A percentile compares a stretch with the other conserved stretches of the same genome.
These are phyloP conservation scores for Emmonsiellopsis sp. DNA, from an alignment of 2,329 filamentous ascomycete species.

Conservation along the genomic window DNA sequence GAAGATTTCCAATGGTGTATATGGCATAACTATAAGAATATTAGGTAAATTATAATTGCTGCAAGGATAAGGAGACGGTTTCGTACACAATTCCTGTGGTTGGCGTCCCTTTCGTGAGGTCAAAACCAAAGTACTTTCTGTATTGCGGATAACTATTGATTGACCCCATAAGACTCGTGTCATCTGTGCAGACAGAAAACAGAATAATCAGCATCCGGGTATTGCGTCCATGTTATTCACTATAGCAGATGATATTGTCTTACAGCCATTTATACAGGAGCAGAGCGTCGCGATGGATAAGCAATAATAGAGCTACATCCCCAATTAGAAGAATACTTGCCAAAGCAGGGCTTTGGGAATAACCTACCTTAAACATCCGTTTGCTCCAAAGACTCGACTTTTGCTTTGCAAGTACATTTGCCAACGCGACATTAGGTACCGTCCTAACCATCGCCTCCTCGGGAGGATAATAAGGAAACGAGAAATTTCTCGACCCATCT, in stretches of 20 bases:
- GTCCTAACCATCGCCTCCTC: neutral
- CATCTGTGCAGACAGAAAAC: neutral
- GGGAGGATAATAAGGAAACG: neutral
- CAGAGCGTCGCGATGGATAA: constrained; percentile 1
- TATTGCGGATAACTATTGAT: constrained; percentile 42
- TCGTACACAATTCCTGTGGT: constrained; percentile 38
- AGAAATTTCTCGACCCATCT: neutral
- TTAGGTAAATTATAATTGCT: neutral
- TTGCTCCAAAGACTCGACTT: neutral
- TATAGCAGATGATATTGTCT: neutral
- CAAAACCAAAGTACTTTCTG: constrained; percentile 35
- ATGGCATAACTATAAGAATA: constrained; percentile 26
- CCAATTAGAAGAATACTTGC: neutral
- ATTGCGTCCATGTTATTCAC: neutral
- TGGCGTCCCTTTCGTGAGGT: constrained; percentile 29
- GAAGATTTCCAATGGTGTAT: constrained; percentile 40
- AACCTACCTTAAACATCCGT: constrained; percentile 2
- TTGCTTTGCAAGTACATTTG: constrained; percentile 3
- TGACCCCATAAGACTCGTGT: constrained; percentile 33
- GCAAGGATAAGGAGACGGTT: neutral
- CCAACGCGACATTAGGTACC: neutral
- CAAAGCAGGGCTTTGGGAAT: neutral
- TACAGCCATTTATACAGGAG: constrained; percentile 5
- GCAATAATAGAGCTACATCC: constrained; percentile 2
- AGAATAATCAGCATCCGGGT: neutral